phyloP scores from a whole-genome alignment of 2,329 filamentous ascomycete genomes.

The Penicillium expansum region DNA sequence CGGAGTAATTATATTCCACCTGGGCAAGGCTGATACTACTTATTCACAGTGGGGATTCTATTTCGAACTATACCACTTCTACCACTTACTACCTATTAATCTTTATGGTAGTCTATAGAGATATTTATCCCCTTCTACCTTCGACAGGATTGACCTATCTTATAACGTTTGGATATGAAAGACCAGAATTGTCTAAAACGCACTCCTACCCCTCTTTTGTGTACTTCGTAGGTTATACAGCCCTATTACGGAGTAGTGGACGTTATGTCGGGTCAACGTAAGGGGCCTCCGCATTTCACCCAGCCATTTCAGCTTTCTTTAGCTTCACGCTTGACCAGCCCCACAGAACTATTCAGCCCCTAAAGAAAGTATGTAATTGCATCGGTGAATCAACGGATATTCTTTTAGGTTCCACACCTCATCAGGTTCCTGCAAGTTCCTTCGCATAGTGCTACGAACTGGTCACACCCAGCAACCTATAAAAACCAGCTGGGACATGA shows the following conservation, averaged over 20 bases:
- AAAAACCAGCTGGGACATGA: constrained; percentile 7
- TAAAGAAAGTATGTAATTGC: neutral
- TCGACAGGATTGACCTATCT: neutral
- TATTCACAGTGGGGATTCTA: neutral
- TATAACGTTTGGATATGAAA: neutral
- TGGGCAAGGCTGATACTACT: neutral
- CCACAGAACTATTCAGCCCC: constrained; percentile 15
- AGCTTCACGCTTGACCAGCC: constrained; percentile 9
- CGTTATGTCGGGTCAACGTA: neutral
- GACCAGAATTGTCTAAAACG: neutral
- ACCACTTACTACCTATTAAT: no score
- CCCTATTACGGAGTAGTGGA: neutral
- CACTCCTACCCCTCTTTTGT: neutral
- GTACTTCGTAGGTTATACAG: neutral
- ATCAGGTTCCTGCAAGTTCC: neutral
- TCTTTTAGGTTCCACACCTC: neutral
- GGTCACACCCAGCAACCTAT: constrained; percentile 9
- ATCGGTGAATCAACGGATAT: constrained; percentile 25
- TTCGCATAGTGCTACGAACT: neutral
- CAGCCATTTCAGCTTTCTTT: neutral
- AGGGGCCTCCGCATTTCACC: constrained; percentile 5
- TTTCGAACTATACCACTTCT: neutral
- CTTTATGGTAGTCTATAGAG: neutral
- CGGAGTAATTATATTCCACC: neutral
- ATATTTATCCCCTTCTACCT: neutral